Evolutionary conservation across 257 asterid species (phyloP).

Genomic region (Marsdenia floribunda): DNA sequence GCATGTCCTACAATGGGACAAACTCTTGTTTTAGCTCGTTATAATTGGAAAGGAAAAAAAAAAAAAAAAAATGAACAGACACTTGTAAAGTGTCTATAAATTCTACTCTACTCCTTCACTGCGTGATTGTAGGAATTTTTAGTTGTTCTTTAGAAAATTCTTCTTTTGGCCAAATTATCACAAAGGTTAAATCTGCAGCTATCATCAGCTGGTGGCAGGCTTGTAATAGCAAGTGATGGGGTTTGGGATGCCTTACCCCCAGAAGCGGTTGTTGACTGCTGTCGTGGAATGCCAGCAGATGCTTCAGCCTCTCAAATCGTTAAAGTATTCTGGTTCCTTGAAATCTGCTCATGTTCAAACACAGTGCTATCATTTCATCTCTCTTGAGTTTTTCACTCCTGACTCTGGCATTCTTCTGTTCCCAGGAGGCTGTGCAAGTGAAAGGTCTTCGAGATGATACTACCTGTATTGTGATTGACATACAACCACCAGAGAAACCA

Average conservation of each 20-base stretch:
- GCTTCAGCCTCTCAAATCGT: slow-evolving; percentile 91
- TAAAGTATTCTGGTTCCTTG: slow-evolving; percentile 38
- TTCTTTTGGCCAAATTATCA: slow-evolving; percentile 3
- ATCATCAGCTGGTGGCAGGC: slow-evolving; percentile 86
- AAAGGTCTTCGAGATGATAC: slow-evolving; percentile 97
- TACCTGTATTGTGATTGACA: slow-evolving; percentile 91
- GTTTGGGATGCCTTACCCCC: slow-evolving; percentile 98
- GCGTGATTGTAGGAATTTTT: background rate
- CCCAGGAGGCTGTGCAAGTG: slow-evolving; percentile 76
- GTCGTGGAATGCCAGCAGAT: slow-evolving; percentile 83
- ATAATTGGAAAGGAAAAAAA: background rate
- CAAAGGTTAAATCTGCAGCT: slow-evolving; percentile 47
- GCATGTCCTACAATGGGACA: background rate
- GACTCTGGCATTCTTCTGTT: slow-evolving; percentile 10
- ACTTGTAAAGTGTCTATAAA: background rate
- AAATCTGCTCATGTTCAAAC: background rate
- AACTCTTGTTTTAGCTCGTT: background rate
- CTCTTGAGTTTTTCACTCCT: slow-evolving; percentile 12
- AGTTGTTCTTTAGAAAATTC: background rate
- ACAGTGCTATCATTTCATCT: background rate
- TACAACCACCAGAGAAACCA: slow-evolving; percentile 63
- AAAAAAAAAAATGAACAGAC: too few relatives aligned
- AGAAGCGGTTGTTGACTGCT: slow-evolving; percentile 79
- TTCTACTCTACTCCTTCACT: background rate
- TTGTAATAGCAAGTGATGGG: slow-evolving; percentile 89